Base-by-base conservation (phyloP, 768 basidiomycete genomes). In the Dentipellis sp. region DNA sequence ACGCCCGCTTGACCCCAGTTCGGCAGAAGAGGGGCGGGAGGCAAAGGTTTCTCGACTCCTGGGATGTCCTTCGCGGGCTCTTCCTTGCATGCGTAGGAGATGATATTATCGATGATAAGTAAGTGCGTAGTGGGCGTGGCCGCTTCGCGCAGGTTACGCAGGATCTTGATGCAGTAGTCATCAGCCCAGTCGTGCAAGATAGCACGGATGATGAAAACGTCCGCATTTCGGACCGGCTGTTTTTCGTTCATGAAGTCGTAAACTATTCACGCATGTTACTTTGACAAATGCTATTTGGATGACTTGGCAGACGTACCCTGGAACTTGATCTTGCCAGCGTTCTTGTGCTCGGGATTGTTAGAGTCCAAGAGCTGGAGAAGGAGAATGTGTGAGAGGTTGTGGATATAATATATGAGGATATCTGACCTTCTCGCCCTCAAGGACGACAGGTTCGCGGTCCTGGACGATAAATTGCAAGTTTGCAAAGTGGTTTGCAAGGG, bases 391-490 rank as follows among this genome's bases (percentile, higher is more conserved):
- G 40, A 8, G 10, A 6, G 17, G 40, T 42, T 6, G 8, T 42
- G 10, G 11, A 11, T 11, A 6, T 42, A 11, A n/a, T n/a, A n/a
- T n/a, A n/a, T n/a, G n/a, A n/a, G n/a, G n/a, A n/a, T n/a, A n/a
- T n/a, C n/a, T n/a, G n/a, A n/a, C 40, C 40, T 42, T 42, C 40
- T 42, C 17, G 40, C 16, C 40, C 14, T 42, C 40, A 3, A 17
- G 40, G 12, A 42, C 17, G 0, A 42, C 40, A 16, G 6, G 16
- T 14, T 14, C 17, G 40, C 40, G 40, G 40, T 42, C 40, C 40
- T 88, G 85, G 23, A 87, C 73, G n/a, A 86, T 67, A 58, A 86
- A 74, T 45, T 74, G 72, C 55, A 81, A 60, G 16, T 65, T 61
- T 3, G 66, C 60, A 58, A 79, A 72, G 4, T 73, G 66, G 17